Percentiles rank a stretch among this genome's conserved stretches.
These are phyloP conservation scores for Botryotinia calthae DNA, from an alignment of 2,329 filamentous ascomycete species.

Conservation along the genomic window DNA sequence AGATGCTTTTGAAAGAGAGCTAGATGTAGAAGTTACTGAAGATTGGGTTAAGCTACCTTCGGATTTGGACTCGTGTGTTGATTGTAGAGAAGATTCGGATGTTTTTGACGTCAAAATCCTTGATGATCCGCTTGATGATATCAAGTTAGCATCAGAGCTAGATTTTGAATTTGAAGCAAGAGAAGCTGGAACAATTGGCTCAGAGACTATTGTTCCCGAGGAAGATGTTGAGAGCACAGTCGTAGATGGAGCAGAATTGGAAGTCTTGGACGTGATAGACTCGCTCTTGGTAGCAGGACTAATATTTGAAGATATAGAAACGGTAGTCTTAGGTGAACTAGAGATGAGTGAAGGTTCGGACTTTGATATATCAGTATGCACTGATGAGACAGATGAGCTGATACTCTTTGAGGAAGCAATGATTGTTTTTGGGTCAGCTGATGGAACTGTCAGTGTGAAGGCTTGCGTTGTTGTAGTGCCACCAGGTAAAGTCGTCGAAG, in stretches of 20 bases:
- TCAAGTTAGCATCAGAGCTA: neutral
- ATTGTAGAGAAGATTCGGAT: neutral
- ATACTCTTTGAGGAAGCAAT: neutral
- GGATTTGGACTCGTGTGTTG: neutral
- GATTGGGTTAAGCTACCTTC: neutral
- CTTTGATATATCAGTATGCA: neutral
- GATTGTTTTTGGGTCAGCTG: neutral
- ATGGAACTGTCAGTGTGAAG: constrained; percentile 7
- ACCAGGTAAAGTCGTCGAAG: constrained; percentile 2
- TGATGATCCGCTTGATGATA: neutral
- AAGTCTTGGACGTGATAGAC: neutral
- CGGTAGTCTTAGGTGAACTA: neutral
- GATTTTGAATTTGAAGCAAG: neutral
- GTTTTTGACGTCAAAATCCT: neutral
- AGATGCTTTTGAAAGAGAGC: neutral
- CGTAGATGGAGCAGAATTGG: neutral
- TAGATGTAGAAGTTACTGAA: neutral
- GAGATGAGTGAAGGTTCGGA: neutral
- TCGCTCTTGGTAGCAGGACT: neutral
- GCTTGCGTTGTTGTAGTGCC: constrained; percentile 7
- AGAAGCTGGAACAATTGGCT: neutral
- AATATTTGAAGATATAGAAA: neutral
- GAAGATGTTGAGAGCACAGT: neutral
- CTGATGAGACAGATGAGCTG: neutral
- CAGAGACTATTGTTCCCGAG: neutral